These are phyloP conservation scores for Solanum bulbocastanum DNA, from an alignment of 257 asterid genomes.

Conservation along the genomic window DNA sequence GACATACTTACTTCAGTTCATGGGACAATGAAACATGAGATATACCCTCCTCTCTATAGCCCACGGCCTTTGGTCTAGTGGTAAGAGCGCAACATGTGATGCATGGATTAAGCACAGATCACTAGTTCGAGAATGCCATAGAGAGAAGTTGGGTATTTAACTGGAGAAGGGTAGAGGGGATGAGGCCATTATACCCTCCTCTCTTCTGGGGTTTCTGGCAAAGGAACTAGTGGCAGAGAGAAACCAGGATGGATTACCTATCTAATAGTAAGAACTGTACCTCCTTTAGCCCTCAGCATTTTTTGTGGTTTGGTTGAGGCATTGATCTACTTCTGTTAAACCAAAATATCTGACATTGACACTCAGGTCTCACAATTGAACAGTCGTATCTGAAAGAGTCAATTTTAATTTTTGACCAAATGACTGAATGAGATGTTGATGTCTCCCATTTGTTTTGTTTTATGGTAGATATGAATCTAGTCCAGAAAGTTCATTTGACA, in stretches of 20 bases:
- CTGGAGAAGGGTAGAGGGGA: background rate
- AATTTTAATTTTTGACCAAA: background rate
- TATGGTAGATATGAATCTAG: background rate
- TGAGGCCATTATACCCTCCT: background rate
- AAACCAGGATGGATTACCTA: background rate
- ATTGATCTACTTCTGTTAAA: background rate
- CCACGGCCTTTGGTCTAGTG: background rate
- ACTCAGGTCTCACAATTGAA: background rate
- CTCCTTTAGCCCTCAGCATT: background rate
- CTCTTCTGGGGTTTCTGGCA: background rate
- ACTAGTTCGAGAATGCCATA: background rate
- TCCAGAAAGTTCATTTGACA: background rate
- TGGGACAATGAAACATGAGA: background rate
- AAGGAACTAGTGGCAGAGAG: background rate
- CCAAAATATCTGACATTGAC: background rate
- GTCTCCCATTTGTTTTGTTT: background rate
- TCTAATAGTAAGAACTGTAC: background rate
- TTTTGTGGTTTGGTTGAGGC: background rate
- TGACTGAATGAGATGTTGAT: background rate
- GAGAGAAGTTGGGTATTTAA: background rate
- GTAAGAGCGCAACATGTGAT: background rate
- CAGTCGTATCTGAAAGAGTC: background rate
- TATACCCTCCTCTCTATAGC: background rate
- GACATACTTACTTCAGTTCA: background rate
- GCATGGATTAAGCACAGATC: background rate